Percentiles rank a stretch among this genome's conserved stretches.
These are phyloP conservation scores for Populus davidiana DNA, from an alignment of 345 rosid genomes.

Conservation along the genomic window DNA sequence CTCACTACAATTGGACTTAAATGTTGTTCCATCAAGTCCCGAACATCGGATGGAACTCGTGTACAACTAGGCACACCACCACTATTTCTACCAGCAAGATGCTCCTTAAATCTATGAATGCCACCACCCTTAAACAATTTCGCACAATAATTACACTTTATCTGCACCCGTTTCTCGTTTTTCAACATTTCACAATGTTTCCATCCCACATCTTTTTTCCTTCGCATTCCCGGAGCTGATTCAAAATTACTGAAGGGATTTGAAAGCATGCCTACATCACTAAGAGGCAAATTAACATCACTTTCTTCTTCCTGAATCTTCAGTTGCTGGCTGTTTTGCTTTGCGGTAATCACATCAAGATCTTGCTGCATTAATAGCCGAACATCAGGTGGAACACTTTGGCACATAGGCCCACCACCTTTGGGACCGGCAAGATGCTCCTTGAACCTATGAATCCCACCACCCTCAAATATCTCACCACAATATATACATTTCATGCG, in stretches of 20 bases:
- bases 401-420: conserved; percentile 26
- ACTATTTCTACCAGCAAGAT: conserved; percentile 32
- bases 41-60: conserved; percentile 22
- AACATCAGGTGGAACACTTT: conserved; percentile 21
- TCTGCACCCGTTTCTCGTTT: conserved; percentile 10
- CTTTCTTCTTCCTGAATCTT: conserved; percentile 3
- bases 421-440: conserved; percentile 34
- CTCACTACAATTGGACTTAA: conserved; percentile 14
- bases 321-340: background rate
- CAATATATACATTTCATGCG: conserved; percentile 25
- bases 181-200: conserved; percentile 16
- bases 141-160: conserved; percentile 27
- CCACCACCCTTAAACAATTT: conserved; percentile 38
- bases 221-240: background rate
- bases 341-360: conserved; percentile 13
- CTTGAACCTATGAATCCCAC: conserved; percentile 31
- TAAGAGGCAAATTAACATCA: background rate
- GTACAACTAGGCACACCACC: conserved; percentile 24
- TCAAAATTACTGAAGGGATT: conserved; percentile 17
- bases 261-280: conserved; percentile 4
- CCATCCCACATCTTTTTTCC: conserved; percentile 30
- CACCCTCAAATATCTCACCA: conserved; percentile 28
- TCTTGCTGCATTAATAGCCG: conserved; percentile 19
- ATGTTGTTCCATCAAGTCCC: conserved; percentile 23
- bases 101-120: conserved; percentile 37